phyloP scores from a whole-genome alignment of 129 eudicot genomes.

The carrot (Daucus carota) region DNA sequence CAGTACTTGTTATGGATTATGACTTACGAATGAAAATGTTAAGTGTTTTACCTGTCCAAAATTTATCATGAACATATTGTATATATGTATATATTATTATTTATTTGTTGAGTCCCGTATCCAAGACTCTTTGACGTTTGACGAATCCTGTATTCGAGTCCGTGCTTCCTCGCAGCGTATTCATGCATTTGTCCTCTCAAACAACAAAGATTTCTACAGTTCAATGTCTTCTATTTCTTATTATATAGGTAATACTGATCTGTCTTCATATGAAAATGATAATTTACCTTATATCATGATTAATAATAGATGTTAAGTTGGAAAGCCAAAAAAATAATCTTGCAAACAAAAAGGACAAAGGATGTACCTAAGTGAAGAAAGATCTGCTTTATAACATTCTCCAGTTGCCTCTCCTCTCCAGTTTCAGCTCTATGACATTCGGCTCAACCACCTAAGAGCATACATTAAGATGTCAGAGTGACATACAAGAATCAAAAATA shows the following conservation, averaged over 20 bases:
- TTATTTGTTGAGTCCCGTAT: too few relatives aligned
- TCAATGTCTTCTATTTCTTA: not conserved
- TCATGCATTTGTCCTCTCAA: not conserved
- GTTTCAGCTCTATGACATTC: conserved; percentile 84
- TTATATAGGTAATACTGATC: too few relatives aligned
- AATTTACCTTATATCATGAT: too few relatives aligned
- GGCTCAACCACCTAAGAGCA: conserved; percentile 82
- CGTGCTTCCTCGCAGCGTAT: too few relatives aligned
- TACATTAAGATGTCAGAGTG: conserved; percentile 19
- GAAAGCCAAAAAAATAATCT: not conserved
- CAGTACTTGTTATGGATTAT: too few relatives aligned
- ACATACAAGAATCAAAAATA: not conserved
- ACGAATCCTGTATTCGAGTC: too few relatives aligned
- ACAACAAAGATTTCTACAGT: not conserved
- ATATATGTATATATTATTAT: too few relatives aligned
- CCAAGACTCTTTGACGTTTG: too few relatives aligned
- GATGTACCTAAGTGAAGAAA: conserved; percentile 74
- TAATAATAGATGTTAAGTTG: not conserved
- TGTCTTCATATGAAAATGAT: too few relatives aligned
- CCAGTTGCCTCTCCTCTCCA: conserved; percentile 81
- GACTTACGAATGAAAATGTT: too few relatives aligned
- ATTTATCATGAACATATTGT: too few relatives aligned
- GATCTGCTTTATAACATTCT: conserved; percentile 56
- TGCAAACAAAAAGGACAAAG: not conserved
- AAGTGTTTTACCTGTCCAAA: too few relatives aligned